Base-by-base conservation (phyloP, 83 land plant genomes). In the Picea abies region DNA sequence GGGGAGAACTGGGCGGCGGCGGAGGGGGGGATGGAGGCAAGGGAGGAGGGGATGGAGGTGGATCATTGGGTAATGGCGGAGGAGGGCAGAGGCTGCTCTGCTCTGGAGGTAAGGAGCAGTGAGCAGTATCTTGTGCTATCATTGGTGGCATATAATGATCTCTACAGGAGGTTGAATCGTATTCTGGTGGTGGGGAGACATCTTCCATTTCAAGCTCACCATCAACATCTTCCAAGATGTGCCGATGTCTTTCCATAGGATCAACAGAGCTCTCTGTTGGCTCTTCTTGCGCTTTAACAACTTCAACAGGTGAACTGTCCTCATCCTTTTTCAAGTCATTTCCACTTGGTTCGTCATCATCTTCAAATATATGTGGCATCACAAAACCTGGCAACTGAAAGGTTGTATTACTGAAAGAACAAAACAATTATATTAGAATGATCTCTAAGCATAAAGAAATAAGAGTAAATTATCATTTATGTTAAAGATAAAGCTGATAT, bases 201-300 rank as follows among this genome's bases (percentile, higher is more conserved):
- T 97, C 99, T 87, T 97, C 99, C 99, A 97, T 95, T 85, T 97
- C 99, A 65, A 97, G 93, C 84, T 97, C 98, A 16, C 95, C 98
- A 83, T 95, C 98, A 17, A 97, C 96, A 75, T 95, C 96, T 84
- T 95, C 94, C 32, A 95, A 84, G 23, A 95, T 89, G 80, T 89
- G 88, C 56, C 89, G 93, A 60, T 87, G 96, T 84, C 84, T 91
- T 35, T 94, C 99, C 77, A 80, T 85, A 26, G 91, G 87, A 80
- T 88, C 81, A 35, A 70, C 83, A 4, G 62, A 58, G 71, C 79
- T 32, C 64, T 84, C 73, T 63, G 87, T 85, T 79, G 64, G 20
- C 47, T 86, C 86, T 67, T 81, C 92, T 17, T 80, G 81, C 32
- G 63, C 81, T 63, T 67, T 81, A 26, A 62, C 52, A 7, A 78